Conservation (phyloP, 768 basidiomycete genomes). For the Termitomyces titanicus region DNA sequence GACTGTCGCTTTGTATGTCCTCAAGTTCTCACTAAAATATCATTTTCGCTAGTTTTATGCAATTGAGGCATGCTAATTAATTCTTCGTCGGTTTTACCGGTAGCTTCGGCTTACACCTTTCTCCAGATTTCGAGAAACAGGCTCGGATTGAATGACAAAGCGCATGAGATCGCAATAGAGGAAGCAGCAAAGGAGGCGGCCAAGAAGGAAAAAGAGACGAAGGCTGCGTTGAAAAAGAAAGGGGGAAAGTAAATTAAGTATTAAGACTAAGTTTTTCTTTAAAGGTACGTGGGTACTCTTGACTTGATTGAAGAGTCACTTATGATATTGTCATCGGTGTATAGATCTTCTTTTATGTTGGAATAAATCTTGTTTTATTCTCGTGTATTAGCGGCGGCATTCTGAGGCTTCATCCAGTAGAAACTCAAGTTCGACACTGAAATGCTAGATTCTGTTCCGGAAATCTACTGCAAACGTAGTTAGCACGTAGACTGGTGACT, state of each 20-base stretch:
- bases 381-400: neutral
- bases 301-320: neutral
- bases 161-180: constrained; percentile 76
- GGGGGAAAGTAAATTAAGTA: constrained; percentile 11
- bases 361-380: neutral
- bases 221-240: constrained; percentile 32
- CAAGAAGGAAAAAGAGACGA: constrained; percentile 46
- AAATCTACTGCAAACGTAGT: neutral
- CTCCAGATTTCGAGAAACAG: constrained; percentile 85
- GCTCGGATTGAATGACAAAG: constrained; percentile 83
- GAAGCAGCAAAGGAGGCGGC: constrained; percentile 65
- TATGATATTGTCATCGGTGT: neutral
- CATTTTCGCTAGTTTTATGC: constrained; percentile 71
- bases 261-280: neutral
- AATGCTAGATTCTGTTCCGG: neutral
- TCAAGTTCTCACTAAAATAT: neutral
- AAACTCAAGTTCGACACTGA: no score
- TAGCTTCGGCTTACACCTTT: neutral
- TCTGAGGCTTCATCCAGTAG: neutral
- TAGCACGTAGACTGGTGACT: neutral
- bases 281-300: neutral
- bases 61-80: constrained; percentile 57
- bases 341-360: neutral
- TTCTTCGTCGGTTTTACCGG: neutral
- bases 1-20: neutral